Evolutionary conservation across 2,329 filamentous ascomycete species (phyloP).

Genomic region (Didymellaceae sp.): DNA sequence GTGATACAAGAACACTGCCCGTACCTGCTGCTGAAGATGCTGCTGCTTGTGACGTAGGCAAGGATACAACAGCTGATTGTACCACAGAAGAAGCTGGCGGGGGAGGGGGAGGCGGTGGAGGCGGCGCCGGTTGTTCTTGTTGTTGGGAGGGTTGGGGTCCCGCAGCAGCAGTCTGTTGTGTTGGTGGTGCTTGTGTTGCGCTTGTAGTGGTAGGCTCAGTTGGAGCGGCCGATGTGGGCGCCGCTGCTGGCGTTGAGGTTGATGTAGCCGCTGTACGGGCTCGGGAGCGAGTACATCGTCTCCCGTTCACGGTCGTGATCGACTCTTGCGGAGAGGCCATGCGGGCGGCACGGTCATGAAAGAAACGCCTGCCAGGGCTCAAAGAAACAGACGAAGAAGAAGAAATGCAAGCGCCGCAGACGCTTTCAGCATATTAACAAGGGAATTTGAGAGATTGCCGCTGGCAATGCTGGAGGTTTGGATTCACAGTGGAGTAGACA

Average conservation of each 20-base stretch:
- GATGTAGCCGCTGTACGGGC: constrained; percentile 41
- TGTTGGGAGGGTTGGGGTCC: constrained; percentile 21
- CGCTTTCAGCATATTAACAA: constrained; percentile 48
- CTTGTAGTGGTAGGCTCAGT: constrained; percentile 28
- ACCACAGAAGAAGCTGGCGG: constrained; percentile 24
- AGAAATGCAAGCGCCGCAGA: constrained; percentile 39
- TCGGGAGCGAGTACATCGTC: constrained; percentile 49
- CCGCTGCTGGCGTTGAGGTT: constrained; percentile 22
- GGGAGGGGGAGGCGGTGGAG: constrained; percentile 21
- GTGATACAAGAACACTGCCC: constrained; percentile 39
- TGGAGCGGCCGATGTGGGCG: constrained; percentile 26
- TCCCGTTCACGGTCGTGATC: constrained; percentile 48
- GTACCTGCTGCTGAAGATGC: constrained; percentile 45
- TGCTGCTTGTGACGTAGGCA: constrained; percentile 34
- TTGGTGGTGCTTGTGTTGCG: constrained; percentile 28
- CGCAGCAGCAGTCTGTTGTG: constrained; percentile 29
- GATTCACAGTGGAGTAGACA: constrained; percentile 33
- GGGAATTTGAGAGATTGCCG: constrained; percentile 34
- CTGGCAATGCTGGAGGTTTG: constrained; percentile 30
- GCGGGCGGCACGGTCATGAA: constrained; percentile 43
- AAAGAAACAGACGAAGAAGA: constrained; percentile 39
- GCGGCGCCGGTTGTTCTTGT: constrained; percentile 22
- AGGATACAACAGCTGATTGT: constrained; percentile 20
- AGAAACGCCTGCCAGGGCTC: constrained; percentile 38
- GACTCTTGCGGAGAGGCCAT: constrained; percentile 49